phyloP scores from a whole-genome alignment of 352 stramenopile species.

The Lagenidium giganteum region DNA sequence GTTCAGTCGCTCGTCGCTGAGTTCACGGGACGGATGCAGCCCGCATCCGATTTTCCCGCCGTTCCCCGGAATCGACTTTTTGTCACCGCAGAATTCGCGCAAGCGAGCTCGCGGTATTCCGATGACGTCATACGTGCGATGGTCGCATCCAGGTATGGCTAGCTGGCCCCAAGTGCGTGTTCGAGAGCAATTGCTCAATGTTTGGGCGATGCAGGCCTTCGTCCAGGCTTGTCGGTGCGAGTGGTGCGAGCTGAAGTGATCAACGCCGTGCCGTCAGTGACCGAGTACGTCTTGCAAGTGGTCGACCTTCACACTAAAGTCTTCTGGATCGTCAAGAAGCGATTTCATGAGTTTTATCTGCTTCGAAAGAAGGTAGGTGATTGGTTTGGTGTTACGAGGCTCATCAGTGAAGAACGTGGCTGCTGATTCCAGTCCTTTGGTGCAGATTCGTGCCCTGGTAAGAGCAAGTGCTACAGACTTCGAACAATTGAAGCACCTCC shows the following conservation, averaged over 20 bases:
- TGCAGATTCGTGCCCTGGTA: conserved; percentile 38
- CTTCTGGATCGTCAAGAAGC: conserved; percentile 82
- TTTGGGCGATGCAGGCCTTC: no score
- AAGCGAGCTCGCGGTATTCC: no score
- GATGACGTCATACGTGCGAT: conserved; percentile 55
- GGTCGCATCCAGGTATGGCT: conserved; percentile 15
- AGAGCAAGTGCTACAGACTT: conserved; percentile 29
- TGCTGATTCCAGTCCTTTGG: background rate
- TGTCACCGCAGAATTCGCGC: no score
- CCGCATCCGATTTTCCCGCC: no score
- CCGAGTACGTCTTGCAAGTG: conserved; percentile 73
- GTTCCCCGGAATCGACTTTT: no score
- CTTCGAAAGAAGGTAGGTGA: conserved; percentile 55
- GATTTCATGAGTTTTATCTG: conserved; percentile 66
- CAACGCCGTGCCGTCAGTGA: conserved; percentile 47
- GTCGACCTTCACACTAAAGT: conserved; percentile 76
- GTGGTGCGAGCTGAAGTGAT: conserved; percentile 60
- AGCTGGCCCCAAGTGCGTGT: background rate
- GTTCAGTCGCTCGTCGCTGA: no score
- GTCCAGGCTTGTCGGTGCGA: conserved; percentile 64
- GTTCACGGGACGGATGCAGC: no score
- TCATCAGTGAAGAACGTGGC: no score
- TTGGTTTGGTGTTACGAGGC: background rate
- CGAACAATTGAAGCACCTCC: conserved; percentile 65
- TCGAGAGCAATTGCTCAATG: no score